These are phyloP conservation scores for Cylindrotheca fusiformis DNA, from an alignment of 108 stramenopile species.

Conservation along the genomic window DNA sequence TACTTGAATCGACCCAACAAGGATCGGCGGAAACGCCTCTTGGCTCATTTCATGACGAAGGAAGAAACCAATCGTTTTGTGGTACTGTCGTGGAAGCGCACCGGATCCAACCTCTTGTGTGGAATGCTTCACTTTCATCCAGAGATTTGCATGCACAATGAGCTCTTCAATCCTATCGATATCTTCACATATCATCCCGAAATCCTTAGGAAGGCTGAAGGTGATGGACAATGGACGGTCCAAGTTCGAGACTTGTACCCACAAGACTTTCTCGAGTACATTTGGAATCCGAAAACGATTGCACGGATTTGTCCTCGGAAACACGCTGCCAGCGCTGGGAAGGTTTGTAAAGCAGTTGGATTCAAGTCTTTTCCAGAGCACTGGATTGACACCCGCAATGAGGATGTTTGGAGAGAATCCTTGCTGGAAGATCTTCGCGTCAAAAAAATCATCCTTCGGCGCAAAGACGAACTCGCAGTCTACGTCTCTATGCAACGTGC, in stretches of 20 bases:
- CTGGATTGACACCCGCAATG: constrained; percentile 18
- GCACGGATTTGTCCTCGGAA: too few relatives aligned
- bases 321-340: too few relatives aligned
- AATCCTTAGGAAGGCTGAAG: not conserved
- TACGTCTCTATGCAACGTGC: constrained; percentile 32
- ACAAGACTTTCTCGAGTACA: constrained; percentile 10
- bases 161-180: constrained; percentile 44
- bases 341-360: constrained; percentile 40
- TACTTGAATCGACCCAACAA: constrained; percentile 26
- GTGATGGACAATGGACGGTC: not conserved
- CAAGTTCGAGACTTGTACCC: not conserved
- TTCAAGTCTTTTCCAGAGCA: constrained; percentile 50
- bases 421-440: constrained; percentile 36
- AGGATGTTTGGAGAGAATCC: constrained; percentile 26
- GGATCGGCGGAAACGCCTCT: constrained; percentile 23
- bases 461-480: constrained; percentile 31
- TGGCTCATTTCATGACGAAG: constrained; percentile 3
- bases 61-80: constrained; percentile 23
- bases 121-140: constrained; percentile 38
- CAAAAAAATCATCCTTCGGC: constrained; percentile 32
- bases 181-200: constrained; percentile 32
- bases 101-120: constrained; percentile 43
- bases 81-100: constrained; percentile 35
- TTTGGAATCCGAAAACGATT: too few relatives aligned
- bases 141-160: constrained; percentile 47